These are phyloP conservation scores for Aspergillus funiculosus DNA, from an alignment of 495 filamentous ascomycete species.

Conservation along the genomic window DNA sequence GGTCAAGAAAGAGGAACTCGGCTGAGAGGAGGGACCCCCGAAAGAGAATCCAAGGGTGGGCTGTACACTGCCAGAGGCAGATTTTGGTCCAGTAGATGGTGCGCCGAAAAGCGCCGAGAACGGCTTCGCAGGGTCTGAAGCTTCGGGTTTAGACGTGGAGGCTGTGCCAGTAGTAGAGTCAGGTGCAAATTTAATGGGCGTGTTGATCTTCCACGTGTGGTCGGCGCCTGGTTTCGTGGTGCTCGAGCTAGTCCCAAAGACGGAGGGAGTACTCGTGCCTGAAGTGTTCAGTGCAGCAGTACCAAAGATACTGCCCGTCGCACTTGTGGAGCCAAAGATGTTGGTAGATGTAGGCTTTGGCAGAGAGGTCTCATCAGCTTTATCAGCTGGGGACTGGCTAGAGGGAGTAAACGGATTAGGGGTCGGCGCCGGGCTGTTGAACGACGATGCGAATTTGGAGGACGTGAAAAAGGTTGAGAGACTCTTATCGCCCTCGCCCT, in stretches of 20 bases:
- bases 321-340: conserved; percentile 23
- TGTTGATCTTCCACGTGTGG: conserved; percentile 49
- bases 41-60: conserved; percentile 35
- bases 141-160: conserved; percentile 20
- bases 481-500: conserved; percentile 23
- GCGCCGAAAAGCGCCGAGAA: conserved; percentile 42
- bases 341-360: conserved; percentile 20
- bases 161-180: conserved; percentile 29
- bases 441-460: conserved; percentile 23
- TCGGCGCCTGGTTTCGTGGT: conserved; percentile 26
- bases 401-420: conserved; percentile 23
- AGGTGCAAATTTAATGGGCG: conserved; percentile 12
- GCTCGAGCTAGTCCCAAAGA: conserved; percentile 14
- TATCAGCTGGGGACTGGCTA: conserved; percentile 15
- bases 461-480: conserved; percentile 21
- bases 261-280: conserved; percentile 19
- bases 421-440: conserved; percentile 22
- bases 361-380: conserved; percentile 10
- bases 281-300: conserved; percentile 18
- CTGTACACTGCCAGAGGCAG: conserved; percentile 19
- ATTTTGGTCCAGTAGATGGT: conserved; percentile 25
- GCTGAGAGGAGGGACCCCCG: conserved; percentile 32
- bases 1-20: conserved; percentile 27
- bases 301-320: conserved; percentile 15
- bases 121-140: conserved; percentile 31